A percentile compares a stretch with the other conserved stretches of the same genome.
Evolutionary conservation across 164 flowering plant species (phyloP).

Genomic region (Tinospora cordifolia): DNA sequence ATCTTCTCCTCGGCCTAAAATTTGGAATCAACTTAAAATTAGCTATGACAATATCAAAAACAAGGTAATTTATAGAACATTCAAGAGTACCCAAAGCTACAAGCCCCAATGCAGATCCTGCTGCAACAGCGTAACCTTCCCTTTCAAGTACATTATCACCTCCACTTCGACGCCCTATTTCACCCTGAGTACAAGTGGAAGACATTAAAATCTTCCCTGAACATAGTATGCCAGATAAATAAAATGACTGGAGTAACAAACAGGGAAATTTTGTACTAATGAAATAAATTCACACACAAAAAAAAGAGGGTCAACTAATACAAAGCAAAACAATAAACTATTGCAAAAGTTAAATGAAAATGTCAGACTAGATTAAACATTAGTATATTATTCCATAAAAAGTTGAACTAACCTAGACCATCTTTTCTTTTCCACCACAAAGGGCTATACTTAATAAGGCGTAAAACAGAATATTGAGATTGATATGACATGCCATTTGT

Average conservation of each 20-base stretch:
- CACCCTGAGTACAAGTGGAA: constrained; percentile 44
- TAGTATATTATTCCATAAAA: too few relatives aligned
- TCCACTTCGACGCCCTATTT: constrained; percentile 90
- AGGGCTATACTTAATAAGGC: too few relatives aligned
- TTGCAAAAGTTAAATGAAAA: too few relatives aligned
- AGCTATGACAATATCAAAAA: constrained; percentile 7
- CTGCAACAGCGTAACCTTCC: constrained; percentile 97
- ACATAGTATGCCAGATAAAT: not conserved
- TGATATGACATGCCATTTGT: too few relatives aligned
- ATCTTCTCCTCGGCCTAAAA: constrained; percentile 81
- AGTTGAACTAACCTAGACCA: not conserved
- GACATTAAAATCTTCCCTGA: not conserved
- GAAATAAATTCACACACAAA: too few relatives aligned
- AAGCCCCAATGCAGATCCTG: constrained; percentile 86
- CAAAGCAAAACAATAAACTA: too few relatives aligned
- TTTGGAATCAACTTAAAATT: constrained; percentile 15
- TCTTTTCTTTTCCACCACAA: not conserved
- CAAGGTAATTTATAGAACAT: not conserved
- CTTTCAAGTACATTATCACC: constrained; percentile 98
- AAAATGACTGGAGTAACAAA: not conserved
- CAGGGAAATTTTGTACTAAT: not conserved
- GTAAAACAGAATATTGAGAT: too few relatives aligned
- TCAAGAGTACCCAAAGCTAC: constrained; percentile 66
- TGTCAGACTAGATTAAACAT: too few relatives aligned
- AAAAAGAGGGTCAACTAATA: too few relatives aligned